A percentile compares a stretch with the other conserved stretches of the same genome.
phyloP scores from a whole-genome alignment of 371 early-diverging fungal species.

The Lichtheimia hyalospora region DNA sequence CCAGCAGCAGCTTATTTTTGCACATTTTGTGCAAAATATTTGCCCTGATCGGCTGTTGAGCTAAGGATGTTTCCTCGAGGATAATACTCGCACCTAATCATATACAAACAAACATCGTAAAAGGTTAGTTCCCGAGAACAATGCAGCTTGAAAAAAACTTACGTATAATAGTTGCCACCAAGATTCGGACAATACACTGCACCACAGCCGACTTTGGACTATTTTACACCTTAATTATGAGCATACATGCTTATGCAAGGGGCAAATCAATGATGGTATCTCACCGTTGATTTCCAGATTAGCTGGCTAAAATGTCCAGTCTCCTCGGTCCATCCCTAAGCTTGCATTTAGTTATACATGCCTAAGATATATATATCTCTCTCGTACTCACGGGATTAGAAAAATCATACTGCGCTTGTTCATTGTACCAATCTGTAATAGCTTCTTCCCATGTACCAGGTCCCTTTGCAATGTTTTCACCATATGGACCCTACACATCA shows the following conservation, averaged over 20 bases:
- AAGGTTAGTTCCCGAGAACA: not conserved
- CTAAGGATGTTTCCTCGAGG: slow-evolving; percentile 4
- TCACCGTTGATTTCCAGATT: slow-evolving; percentile 39
- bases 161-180: slow-evolving; percentile 1
- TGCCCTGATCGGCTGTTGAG: not conserved
- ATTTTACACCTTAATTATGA: not conserved
- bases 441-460: slow-evolving; percentile 24
- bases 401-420: slow-evolving; percentile 40
- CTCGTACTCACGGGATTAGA: slow-evolving; percentile 17
- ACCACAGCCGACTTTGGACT: slow-evolving; percentile 6
- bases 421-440: slow-evolving; percentile 46
- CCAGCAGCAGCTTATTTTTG: not conserved
- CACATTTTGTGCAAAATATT: slow-evolving; percentile 7
- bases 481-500: slow-evolving; percentile 18
- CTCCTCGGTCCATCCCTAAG: slow-evolving; percentile 9
- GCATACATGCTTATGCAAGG: not conserved
- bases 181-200: slow-evolving; percentile 4
- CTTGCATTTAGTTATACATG: no score
- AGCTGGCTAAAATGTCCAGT: slow-evolving; percentile 58
- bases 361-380: no score
- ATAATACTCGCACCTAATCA: not conserved
- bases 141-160: not conserved
- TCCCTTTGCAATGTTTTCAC: slow-evolving; percentile 51
- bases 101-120: not conserved
- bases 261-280: not conserved